Conservation (phyloP, 2,329 filamentous ascomycete genomes). For the Davidsoniella virescens region DNA sequence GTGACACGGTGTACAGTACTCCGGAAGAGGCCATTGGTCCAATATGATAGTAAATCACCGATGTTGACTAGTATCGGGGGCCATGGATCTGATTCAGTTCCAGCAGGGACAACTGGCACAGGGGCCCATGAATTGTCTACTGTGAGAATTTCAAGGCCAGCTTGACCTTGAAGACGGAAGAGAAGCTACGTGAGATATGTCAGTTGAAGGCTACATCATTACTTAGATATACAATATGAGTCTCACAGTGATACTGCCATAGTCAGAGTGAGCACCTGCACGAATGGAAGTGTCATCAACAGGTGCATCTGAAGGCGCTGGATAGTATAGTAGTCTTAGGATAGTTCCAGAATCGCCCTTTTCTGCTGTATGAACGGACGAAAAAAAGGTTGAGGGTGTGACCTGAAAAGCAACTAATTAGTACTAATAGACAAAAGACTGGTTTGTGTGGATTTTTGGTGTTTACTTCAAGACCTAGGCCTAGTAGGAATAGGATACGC, state of each 20-base stretch:
- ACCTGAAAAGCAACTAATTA: slow-evolving; percentile 15
- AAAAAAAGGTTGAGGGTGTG: slow-evolving; percentile 36
- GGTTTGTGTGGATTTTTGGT: background rate
- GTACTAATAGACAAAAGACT: background rate
- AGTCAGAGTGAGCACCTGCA: slow-evolving; percentile 85
- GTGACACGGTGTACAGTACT: slow-evolving; percentile 82
- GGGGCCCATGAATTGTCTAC: slow-evolving; percentile 39
- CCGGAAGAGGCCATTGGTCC: slow-evolving; percentile 77
- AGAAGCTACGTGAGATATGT: slow-evolving; percentile 32
- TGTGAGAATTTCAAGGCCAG: slow-evolving; percentile 69
- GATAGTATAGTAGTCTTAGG: slow-evolving; percentile 60
- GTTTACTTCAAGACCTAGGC: slow-evolving; percentile 52
- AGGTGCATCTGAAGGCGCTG: slow-evolving; percentile 25
- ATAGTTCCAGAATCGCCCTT: slow-evolving; percentile 38
- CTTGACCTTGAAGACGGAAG: slow-evolving; percentile 72
- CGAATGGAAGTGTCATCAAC: slow-evolving; percentile 38
- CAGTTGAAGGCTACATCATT: background rate
- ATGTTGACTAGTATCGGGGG: slow-evolving; percentile 74
- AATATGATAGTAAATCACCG: slow-evolving; percentile 57
- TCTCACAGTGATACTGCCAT: slow-evolving; percentile 42
- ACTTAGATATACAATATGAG: background rate
- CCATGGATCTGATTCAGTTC: slow-evolving; percentile 38
- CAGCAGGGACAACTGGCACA: slow-evolving; percentile 49
- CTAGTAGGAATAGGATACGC: slow-evolving; percentile 60
- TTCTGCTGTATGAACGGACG: slow-evolving; percentile 29